phyloP scores from a whole-genome alignment of 345 rosid species.

The Populus pruinosa region DNA sequence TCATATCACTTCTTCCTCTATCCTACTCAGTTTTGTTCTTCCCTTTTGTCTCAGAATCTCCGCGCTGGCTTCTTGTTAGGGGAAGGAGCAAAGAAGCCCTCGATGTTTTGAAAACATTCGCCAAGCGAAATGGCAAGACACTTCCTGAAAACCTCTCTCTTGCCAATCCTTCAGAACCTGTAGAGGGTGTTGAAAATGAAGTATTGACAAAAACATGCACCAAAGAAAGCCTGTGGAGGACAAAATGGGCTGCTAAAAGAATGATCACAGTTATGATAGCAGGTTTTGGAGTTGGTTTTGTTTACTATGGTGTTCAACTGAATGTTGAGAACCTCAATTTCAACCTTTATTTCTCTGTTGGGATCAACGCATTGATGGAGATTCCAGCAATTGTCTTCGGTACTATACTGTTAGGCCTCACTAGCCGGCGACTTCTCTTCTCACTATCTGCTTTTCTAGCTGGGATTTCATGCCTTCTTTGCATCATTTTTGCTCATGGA shows the following conservation, averaged over 20 bases:
- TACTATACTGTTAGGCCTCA: constrained; percentile 39
- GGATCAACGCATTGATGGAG: constrained; percentile 66
- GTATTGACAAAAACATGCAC: background rate
- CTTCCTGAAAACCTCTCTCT: constrained; percentile 43
- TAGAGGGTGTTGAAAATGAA: background rate
- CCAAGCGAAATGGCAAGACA: constrained; percentile 46
- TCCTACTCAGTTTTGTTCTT: constrained; percentile 38
- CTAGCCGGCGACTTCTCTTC: constrained; percentile 53
- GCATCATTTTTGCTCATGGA: constrained; percentile 44
- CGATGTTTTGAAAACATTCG: constrained; percentile 41
- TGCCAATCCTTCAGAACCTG: constrained; percentile 20
- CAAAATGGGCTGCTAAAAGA: constrained; percentile 61
- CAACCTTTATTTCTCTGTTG: constrained; percentile 54
- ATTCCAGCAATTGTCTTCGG: constrained; percentile 67
- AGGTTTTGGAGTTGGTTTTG: constrained; percentile 66
- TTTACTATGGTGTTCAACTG: constrained; percentile 69
- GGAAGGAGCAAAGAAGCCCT: constrained; percentile 57
- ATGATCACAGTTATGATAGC: constrained; percentile 48
- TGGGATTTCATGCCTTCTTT: constrained; percentile 48
- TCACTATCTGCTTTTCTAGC: constrained; percentile 45
- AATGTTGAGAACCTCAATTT: constrained; percentile 67
- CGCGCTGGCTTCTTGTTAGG: constrained; percentile 66
- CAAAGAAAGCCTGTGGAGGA: constrained; percentile 48
- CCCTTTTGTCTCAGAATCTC: constrained; percentile 63
- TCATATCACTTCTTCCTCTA: constrained; percentile 51